Evolutionary conservation across 1,284 basidiomycete species (phyloP).

Genomic region (Pascua sp.): DNA sequence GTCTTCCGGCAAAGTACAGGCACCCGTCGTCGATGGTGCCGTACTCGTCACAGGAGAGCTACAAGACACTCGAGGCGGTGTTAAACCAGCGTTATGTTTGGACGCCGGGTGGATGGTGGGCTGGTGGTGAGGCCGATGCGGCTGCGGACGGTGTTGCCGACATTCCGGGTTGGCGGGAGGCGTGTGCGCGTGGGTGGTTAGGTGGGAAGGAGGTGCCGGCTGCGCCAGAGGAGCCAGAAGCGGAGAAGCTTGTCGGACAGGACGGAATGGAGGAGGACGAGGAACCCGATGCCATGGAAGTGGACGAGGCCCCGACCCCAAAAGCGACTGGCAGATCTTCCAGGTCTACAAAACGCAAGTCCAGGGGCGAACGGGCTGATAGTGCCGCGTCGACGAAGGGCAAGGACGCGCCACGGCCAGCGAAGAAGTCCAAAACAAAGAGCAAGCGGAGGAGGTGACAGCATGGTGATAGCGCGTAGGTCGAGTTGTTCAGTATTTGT

Average conservation of each 20-base stretch:
- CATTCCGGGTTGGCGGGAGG: slow-evolving; percentile 36
- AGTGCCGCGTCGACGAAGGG: neutral
- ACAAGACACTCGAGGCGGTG: slow-evolving; percentile 41
- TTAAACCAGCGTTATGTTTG: slow-evolving; percentile 33
- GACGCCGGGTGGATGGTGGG: slow-evolving; percentile 33
- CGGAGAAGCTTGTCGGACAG: slow-evolving; percentile 8
- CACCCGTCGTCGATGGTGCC: slow-evolving; percentile 52
- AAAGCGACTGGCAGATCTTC: neutral
- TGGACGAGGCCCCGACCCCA: neutral
- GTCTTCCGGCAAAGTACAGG: slow-evolving; percentile 51
- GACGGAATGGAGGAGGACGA: slow-evolving; percentile 15
- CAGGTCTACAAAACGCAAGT: neutral
- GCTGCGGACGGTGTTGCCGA: slow-evolving; percentile 34
- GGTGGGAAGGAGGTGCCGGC: slow-evolving; percentile 21
- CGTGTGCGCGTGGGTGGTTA: slow-evolving; percentile 33
- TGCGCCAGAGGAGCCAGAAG: slow-evolving; percentile 11
- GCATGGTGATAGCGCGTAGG: no score
- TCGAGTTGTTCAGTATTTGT: no score
- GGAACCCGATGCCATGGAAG: slow-evolving; percentile 9
- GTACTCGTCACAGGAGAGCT: slow-evolving; percentile 49
- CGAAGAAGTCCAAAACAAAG: slow-evolving; percentile 1
- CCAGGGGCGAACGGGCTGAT: no score
- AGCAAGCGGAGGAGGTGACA: neutral
- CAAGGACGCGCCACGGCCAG: slow-evolving; percentile 1
- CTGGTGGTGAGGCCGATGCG: slow-evolving; percentile 39